Base-by-base conservation (phyloP, 2,329 filamentous ascomycete genomes). In the Hymenoscyphus infarciens region DNA sequence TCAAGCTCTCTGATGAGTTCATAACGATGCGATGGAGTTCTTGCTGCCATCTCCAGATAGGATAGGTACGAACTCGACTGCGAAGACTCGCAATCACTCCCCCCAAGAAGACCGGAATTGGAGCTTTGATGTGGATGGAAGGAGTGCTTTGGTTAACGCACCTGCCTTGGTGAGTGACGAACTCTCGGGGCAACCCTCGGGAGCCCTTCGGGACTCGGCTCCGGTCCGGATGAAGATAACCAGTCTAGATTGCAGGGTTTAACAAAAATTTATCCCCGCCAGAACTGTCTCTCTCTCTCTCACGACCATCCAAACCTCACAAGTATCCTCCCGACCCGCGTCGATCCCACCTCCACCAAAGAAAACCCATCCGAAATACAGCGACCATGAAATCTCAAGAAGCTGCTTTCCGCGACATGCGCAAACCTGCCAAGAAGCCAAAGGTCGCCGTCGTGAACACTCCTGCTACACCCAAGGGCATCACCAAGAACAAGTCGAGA, bases 321-420 rank as follows among this genome's bases (percentile, higher is more conserved):
- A 52, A 52, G 10, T 13, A 13, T 52, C 45, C 8, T 52, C 45
- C 16, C 19, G 22, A 3, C 45, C 7, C 39, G 8, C 39, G 5
- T 19, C 42, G 16, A 49, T 49, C 19, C n/a, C n/a, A 49, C n/a
- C 42, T 49, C 42, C n/a, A 3, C 25, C n/a, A 19, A 49, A 22
- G n/a, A 11, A 49, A 49, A 1, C 33, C 10, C 27, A n/a, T 10
- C 11, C 25, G 13, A 25, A 5, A 15, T 42, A 29, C 38, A 22
- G 27, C 39, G 15, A 42, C 6, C 78, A 82, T 63, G 61, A 63
- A 60, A 27, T 63, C 61, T 5, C 61, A 63, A 60, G 57, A 63
- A 63, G 53, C 45, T 1, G 61, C 61, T 22, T 63, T 63, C 57
- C 58, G 52, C 35, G 42, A 45, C 45, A 35, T 57, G 15, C 49